Percentiles rank a stretch among this genome's conserved stretches.
phyloP scores from a whole-genome alignment of 2,329 filamentous ascomycete genomes.

The Botrytis porri region DNA sequence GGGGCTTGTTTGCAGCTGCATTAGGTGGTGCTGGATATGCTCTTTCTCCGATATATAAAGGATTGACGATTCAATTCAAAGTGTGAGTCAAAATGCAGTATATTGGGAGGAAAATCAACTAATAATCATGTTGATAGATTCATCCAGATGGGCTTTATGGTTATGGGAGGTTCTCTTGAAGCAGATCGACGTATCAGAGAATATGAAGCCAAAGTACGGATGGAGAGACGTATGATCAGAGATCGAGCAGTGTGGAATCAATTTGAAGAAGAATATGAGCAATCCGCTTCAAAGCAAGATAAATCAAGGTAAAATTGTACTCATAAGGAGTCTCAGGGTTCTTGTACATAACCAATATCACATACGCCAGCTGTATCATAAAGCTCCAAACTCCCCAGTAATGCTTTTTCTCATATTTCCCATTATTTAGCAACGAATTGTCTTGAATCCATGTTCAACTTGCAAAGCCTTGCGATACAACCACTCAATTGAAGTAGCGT shows the following conservation, averaged over 20 bases:
- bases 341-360: conserved; percentile 18
- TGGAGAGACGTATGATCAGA: conserved; percentile 59
- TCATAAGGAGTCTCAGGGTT: conserved; percentile 1
- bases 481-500: conserved; percentile 91
- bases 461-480: conserved; percentile 85
- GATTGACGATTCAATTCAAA: conserved; percentile 73
- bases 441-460: conserved; percentile 93
- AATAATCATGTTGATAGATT: conserved; percentile 52
- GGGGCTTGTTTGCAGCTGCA: conserved; percentile 64
- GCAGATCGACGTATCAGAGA: conserved; percentile 65
- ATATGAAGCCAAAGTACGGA: conserved; percentile 64
- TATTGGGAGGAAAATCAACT: not conserved
- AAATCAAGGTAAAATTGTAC: conserved; percentile 24
- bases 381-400: conserved; percentile 30
- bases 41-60: conserved; percentile 69
- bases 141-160: conserved; percentile 71
- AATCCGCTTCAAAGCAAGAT: conserved; percentile 19
- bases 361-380: conserved; percentile 14
- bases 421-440: conserved; percentile 55
- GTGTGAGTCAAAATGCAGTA: conserved; percentile 51
- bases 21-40: conserved; percentile 60
- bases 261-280: conserved; percentile 56
- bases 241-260: conserved; percentile 67
- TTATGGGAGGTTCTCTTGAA: conserved; percentile 73
- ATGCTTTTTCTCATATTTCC: conserved; percentile 22